Evolutionary conservation across 306 rosid genomes (phyloP).

Genomic region (Nissolia schottii): DNA sequence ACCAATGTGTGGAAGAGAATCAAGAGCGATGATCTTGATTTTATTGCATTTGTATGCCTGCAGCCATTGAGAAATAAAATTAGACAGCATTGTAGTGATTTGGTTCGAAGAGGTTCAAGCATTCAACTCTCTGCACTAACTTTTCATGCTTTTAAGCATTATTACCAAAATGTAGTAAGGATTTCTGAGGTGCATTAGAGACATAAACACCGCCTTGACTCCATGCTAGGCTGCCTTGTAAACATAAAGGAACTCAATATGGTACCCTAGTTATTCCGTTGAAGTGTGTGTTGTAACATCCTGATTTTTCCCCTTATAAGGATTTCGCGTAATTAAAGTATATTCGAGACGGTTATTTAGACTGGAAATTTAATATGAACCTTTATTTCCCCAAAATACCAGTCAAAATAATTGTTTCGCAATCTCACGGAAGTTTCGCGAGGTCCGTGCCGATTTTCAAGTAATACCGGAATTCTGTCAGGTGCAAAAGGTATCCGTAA

Average conservation of each 20-base stretch:
- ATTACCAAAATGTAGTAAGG: not conserved
- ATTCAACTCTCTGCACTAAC: not conserved
- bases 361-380: no score
- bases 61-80: not conserved
- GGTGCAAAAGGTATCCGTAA: no score
- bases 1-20: constrained; percentile 30
- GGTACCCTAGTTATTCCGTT: not conserved
- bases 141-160: not conserved
- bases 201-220: not conserved
- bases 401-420: no score
- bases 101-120: not conserved
- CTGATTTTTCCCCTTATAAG: no score
- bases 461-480: no score
- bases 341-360: no score
- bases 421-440: no score
- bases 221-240: not conserved
- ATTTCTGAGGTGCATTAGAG: not conserved
- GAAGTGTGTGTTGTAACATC: not conserved
- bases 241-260: not conserved
- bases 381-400: no score
- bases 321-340: no score
- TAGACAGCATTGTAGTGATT: not conserved
- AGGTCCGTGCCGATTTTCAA: no score
- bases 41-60: constrained; percentile 36
- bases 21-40: constrained; percentile 21